Evolutionary conservation across 2,329 filamentous ascomycete genomes (phyloP).

Genomic region (Paramyrothecium roridum): DNA sequence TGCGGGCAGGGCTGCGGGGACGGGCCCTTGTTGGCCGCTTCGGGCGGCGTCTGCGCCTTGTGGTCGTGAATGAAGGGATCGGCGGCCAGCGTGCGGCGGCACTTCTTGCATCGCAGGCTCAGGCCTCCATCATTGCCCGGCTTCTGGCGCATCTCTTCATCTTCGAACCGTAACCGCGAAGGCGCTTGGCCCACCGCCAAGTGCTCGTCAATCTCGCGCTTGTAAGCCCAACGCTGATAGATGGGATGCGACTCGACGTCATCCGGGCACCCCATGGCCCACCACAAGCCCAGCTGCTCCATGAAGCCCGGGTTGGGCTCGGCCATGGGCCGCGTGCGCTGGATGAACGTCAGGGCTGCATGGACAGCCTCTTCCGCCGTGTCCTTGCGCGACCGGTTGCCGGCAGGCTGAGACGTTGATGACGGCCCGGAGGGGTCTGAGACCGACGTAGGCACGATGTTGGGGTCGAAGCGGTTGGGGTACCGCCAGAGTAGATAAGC

Average conservation of each 20-base stretch:
- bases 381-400: constrained; percentile 21
- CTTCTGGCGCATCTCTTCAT: constrained; percentile 53
- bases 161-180: constrained; percentile 78
- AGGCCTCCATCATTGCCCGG: constrained; percentile 18
- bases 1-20: constrained; percentile 62
- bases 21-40: constrained; percentile 5
- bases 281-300: constrained; percentile 81
- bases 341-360: constrained; percentile 67
- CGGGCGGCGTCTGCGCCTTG: constrained; percentile 21
- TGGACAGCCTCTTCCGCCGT: constrained; percentile 46
- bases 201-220: constrained; percentile 51
- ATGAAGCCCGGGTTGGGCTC: constrained; percentile 93
- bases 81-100: constrained; percentile 63
- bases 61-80: constrained; percentile 66
- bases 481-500: constrained; percentile 79
- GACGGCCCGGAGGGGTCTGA: constrained; percentile 11
- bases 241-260: constrained; percentile 62
- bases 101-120: constrained; percentile 81
- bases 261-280: constrained; percentile 77
- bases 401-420: constrained; percentile 1
- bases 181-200: constrained; percentile 76
- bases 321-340: constrained; percentile 69
- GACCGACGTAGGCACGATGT: constrained; percentile 24
- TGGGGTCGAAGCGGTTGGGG: constrained; percentile 47
- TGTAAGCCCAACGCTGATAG: constrained; percentile 72